Evolutionary conservation across 192 early-diverging fungal genomes (phyloP).

Genomic region (Paraglomus occultum): DNA sequence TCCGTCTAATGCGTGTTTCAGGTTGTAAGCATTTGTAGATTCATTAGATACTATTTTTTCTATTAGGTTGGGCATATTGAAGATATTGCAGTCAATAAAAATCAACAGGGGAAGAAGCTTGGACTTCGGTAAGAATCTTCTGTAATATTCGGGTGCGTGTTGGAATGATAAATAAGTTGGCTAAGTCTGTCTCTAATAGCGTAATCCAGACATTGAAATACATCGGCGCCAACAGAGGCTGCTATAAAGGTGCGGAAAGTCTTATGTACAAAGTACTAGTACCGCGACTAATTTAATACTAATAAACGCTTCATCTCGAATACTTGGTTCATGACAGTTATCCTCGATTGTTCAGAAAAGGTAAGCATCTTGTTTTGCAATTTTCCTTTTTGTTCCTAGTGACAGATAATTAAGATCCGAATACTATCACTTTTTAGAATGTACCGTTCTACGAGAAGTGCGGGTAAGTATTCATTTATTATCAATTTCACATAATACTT

Average conservation of each 20-base stretch:
- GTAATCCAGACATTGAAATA: constrained; percentile 83
- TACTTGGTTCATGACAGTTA: constrained; percentile 33
- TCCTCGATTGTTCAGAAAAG: constrained; percentile 60
- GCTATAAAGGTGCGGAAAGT: constrained; percentile 68
- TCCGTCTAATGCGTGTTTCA: background rate
- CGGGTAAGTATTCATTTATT: constrained; percentile 38
- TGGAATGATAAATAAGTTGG: background rate
- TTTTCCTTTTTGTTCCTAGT: background rate
- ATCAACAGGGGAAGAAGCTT: constrained; percentile 61
- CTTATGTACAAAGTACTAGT: background rate
- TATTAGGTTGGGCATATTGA: constrained; percentile 78
- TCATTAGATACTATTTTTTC: background rate
- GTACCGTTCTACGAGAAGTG: constrained; percentile 88
- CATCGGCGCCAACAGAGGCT: constrained; percentile 75
- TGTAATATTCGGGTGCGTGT: constrained; percentile 38
- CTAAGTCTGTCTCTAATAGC: background rate
- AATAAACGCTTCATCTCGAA: background rate
- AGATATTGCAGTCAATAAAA: constrained; percentile 62
- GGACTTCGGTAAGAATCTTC: constrained; percentile 39
- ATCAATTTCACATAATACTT: no score
- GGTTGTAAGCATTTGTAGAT: background rate
- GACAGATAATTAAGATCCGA: constrained; percentile 30
- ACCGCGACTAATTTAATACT: background rate
- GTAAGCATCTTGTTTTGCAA: constrained; percentile 32
- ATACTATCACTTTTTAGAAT: constrained; percentile 51